Base-by-base conservation (phyloP, 2,329 filamentous ascomycete species). In the Fusarium nodosum region DNA sequence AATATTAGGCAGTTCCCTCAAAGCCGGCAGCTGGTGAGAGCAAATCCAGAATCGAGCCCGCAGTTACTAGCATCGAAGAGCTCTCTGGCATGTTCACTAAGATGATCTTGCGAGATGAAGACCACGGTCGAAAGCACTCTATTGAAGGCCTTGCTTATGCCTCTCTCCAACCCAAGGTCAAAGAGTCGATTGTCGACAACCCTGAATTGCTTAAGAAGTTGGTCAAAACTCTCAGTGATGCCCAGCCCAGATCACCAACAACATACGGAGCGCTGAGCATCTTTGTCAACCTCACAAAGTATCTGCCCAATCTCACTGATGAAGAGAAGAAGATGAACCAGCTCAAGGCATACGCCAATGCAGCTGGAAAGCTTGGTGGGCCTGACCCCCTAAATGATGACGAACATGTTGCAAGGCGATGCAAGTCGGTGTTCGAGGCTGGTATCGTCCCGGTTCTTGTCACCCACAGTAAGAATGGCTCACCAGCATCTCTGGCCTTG, bases 121-220 rank as follows among this genome's bases (percentile, higher is more conserved):
- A 88, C 34, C 81, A 84, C 56, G 85, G 84, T 66, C 86, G 87
- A 64, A 87, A 91, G 73, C 89, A 92, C 75, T 91, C 93, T 1
- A 88, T 98, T 56, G 96, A 99, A 80, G 96, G 95, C 8, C 83
- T 99, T 64, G 96, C 95, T 16, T 98, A 97, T 78, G 91, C 94
- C 7, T 97, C 95, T 12, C 86, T 98, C 38, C 93, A 93, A 74
- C 89, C 95, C 8, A 89, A 88, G 62, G 88, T 97, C 60, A 97
- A 97, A 78, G 93, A 98, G 77, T 87, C 90, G 50, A 84, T 98
- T 12, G 88, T 89, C 15, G 85, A 85, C 50, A 91, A 97, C 75
- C 77, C 83, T 6, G 79, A 82, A 10, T 89, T 98, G 48, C 80
- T 98, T 31, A 87, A 88, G 69, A 87, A 85, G 54, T 84, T 98